A percentile compares a stretch with the other conserved stretches of the same genome.
These are phyloP conservation scores for Fagus sylvatica DNA, from an alignment of 306 rosid species.

Conservation along the genomic window DNA sequence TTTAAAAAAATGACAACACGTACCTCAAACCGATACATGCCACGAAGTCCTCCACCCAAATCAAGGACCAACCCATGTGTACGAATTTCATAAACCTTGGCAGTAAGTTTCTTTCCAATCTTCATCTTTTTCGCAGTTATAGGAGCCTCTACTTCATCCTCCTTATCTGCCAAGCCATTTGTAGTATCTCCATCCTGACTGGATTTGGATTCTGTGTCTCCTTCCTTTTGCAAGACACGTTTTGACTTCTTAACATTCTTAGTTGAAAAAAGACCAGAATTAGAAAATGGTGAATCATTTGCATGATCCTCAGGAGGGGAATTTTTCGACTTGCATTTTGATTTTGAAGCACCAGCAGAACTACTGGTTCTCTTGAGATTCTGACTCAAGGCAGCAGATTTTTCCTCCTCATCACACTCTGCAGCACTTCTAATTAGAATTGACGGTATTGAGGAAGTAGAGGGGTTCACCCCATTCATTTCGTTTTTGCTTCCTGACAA, in stretches of 20 bases:
- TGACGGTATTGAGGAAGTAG: constrained; percentile 48
- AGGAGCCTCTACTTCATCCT: constrained; percentile 32
- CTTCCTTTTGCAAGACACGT: constrained; percentile 26
- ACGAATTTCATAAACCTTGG: constrained; percentile 78
- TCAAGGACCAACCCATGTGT: constrained; percentile 83
- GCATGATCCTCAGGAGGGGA: constrained; percentile 22
- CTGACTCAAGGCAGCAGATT: constrained; percentile 42
- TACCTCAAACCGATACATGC: constrained; percentile 91
- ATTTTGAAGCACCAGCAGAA: constrained; percentile 26
- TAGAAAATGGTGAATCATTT: constrained; percentile 32
- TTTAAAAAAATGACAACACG: constrained; percentile 5
- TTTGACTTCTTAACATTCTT: constrained; percentile 41
- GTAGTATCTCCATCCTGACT: too few species aligned
- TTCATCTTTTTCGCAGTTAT: constrained; percentile 46
- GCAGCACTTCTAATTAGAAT: constrained; percentile 80
- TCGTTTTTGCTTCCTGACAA: constrained; percentile 33
- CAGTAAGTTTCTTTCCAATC: constrained; percentile 68
- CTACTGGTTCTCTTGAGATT: constrained; percentile 33
- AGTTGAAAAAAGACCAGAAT: constrained; percentile 30
- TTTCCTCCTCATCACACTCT: constrained; percentile 86
- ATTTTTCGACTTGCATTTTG: constrained; percentile 27
- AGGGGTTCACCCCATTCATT: constrained; percentile 32
- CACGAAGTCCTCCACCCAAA: constrained; percentile 81
- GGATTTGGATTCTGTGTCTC: constrained; percentile 15
- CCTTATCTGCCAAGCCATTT: constrained; percentile 15